Conservation (phyloP, 306 rosid genomes). For the Pterocarpus santalinus region DNA sequence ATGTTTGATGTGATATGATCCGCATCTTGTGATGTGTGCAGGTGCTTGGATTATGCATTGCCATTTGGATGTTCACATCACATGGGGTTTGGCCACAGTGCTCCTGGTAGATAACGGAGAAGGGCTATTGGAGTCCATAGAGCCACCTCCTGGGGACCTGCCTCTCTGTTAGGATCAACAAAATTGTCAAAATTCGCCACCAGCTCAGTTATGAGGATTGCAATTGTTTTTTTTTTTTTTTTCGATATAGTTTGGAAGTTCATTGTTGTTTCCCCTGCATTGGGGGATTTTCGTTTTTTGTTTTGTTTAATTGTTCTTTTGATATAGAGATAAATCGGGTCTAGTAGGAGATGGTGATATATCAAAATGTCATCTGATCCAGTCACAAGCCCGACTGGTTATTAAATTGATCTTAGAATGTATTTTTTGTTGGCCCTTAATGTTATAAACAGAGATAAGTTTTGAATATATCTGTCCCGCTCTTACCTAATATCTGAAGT, state of each 20-base stretch:
- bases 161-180: conserved; percentile 68
- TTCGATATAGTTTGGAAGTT: conserved; percentile 23
- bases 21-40: conserved; percentile 22
- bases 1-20: conserved; percentile 12
- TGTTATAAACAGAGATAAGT: conserved; percentile 38
- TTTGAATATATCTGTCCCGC: conserved; percentile 7
- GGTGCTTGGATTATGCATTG: conserved; percentile 97
- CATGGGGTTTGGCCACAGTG: conserved; percentile 94
- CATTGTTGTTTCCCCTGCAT: conserved; percentile 55
- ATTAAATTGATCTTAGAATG: conserved; percentile 40
- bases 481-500: neutral
- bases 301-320: conserved; percentile 45
- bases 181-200: neutral
- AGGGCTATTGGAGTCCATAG: conserved; percentile 72
- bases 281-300: conserved; percentile 40
- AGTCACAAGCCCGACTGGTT: conserved; percentile 23
- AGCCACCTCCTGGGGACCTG: conserved; percentile 82
- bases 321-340: conserved; percentile 33
- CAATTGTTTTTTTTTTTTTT: conserved; percentile 23
- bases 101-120: conserved; percentile 84
- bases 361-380: conserved; percentile 41
- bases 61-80: conserved; percentile 94
- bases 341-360: conserved; percentile 40
- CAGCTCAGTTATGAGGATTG: conserved; percentile 15
- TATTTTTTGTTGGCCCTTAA: conserved; percentile 21